Conservation (phyloP, 176 grass and related monocot genomes). For the Echinochloa phyllopogon region DNA sequence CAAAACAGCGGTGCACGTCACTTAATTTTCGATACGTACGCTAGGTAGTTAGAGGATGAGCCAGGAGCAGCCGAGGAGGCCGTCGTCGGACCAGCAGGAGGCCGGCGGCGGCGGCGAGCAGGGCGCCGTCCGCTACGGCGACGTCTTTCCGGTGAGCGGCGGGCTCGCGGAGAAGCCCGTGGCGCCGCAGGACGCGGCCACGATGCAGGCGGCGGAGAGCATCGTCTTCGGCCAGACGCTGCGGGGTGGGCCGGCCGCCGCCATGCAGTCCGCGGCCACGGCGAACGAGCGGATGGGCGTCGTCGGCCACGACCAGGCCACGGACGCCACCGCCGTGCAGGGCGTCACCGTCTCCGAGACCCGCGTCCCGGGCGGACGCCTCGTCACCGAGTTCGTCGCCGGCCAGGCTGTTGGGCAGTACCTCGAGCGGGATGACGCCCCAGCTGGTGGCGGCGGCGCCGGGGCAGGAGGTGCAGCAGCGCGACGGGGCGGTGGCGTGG, state of each 20-base stretch:
- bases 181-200: slow-evolving; percentile 66
- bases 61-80: slow-evolving; percentile 67
- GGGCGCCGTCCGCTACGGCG: slow-evolving; percentile 54
- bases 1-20: neutral
- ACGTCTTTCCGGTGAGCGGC: slow-evolving; percentile 64
- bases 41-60: slow-evolving; percentile 42
- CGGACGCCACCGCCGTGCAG: slow-evolving; percentile 37
- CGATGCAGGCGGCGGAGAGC: slow-evolving; percentile 74
- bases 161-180: slow-evolving; percentile 52
- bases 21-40: no score
- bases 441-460: rapidly evolving
- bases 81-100: neutral
- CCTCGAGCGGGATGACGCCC: slow-evolving; percentile 15
- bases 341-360: slow-evolving; percentile 66
- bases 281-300: slow-evolving; percentile 62
- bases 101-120: neutral
- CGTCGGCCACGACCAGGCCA: slow-evolving; percentile 63
- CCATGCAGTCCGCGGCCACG: slow-evolving; percentile 67
- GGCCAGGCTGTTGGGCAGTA: slow-evolving; percentile 56
- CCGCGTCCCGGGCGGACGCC: slow-evolving; percentile 44
- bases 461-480: neutral
- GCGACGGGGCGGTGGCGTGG: neutral
- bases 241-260: slow-evolving; percentile 58
- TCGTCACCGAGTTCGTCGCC: slow-evolving; percentile 79
- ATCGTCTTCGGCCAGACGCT: slow-evolving; percentile 50